Conservation (phyloP, 2,329 filamentous ascomycete genomes). For the Fusarium hostae region DNA sequence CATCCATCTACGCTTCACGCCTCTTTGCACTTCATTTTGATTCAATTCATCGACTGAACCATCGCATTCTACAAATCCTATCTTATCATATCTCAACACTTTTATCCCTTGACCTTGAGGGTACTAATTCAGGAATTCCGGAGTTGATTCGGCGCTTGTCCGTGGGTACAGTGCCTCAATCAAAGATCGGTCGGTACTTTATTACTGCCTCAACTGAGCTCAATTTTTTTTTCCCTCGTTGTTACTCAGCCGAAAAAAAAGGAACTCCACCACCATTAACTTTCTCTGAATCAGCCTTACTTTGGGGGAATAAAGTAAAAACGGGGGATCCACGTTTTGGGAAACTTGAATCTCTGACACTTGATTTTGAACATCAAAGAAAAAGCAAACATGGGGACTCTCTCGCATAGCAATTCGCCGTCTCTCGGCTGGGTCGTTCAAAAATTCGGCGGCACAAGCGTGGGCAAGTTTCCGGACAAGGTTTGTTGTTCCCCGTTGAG, state of each 20-base stretch:
- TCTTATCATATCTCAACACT: not conserved
- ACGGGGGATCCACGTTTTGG: not conserved
- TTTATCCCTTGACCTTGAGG: not conserved
- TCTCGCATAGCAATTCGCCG: constrained; percentile 50
- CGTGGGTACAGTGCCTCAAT: constrained; percentile 24
- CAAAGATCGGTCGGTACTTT: not conserved
- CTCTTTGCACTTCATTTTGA: not conserved
- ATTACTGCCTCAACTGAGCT: constrained; percentile 35
- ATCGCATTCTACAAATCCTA: not conserved
- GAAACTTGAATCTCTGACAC: not conserved
- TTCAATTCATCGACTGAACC: not conserved
- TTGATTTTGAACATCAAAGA: not conserved
- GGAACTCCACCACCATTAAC: constrained; percentile 22
- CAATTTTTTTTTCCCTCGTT: constrained; percentile 22
- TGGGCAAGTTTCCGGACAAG: constrained; percentile 90
- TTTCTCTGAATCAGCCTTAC: not conserved
- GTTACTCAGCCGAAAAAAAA: constrained; percentile 43
- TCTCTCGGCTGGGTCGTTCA: constrained; percentile 82
- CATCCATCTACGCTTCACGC: not conserved
- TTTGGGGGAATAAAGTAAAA: not conserved
- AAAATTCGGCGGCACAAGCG: constrained; percentile 95
- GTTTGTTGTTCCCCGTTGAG: constrained; percentile 51
- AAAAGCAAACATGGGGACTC: constrained; percentile 47
- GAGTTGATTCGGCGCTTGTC: constrained; percentile 33
- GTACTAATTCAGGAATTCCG: constrained; percentile 13